Percentiles rank a stretch among this genome's conserved stretches.
These are phyloP conservation scores for Leptomonas pyrrhocoris DNA, from an alignment of 208 protist genomes.

Conservation along the genomic window DNA sequence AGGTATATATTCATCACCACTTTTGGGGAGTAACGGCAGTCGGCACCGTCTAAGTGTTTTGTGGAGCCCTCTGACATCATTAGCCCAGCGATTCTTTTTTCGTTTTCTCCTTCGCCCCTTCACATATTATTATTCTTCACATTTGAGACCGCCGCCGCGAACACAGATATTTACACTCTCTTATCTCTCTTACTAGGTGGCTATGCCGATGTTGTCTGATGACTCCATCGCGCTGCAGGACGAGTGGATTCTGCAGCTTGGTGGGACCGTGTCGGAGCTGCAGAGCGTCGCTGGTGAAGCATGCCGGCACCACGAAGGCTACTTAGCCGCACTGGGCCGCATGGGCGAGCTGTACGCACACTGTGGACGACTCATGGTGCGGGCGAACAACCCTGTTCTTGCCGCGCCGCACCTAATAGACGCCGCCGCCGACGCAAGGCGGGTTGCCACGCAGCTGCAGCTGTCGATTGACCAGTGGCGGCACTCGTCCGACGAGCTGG, in stretches of 20 bases:
- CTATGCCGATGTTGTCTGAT: not conserved
- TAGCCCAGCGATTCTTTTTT: too few relatives aligned
- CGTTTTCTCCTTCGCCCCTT: too few relatives aligned
- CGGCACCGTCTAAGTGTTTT: too few relatives aligned
- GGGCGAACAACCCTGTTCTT: not conserved
- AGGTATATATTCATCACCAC: too few relatives aligned
- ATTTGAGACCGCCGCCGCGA: too few relatives aligned
- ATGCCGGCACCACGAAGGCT: not conserved
- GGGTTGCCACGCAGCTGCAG: not conserved
- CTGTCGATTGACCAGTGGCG: slow-evolving; percentile 12
- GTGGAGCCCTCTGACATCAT: too few relatives aligned
- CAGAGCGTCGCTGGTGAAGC: slow-evolving; percentile 10
- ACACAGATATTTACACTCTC: too few relatives aligned
- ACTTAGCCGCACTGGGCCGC: not conserved
- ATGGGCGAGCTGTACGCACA: slow-evolving; percentile 9
- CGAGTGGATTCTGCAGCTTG: not conserved
- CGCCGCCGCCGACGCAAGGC: not conserved
- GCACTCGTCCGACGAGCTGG: not conserved
- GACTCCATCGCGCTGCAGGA: not conserved
- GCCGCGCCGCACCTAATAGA: not conserved
- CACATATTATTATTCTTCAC: too few relatives aligned
- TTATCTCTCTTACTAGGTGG: not conserved
- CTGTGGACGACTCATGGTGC: slow-evolving; percentile 9
- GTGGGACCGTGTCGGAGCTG: slow-evolving; percentile 1
- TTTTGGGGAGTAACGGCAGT: too few relatives aligned